Evolutionary conservation across 2,329 filamentous ascomycete species (phyloP), one percentile per base, ranked within the genome.

Genomic region (Colletotrichum sp.): DNA sequence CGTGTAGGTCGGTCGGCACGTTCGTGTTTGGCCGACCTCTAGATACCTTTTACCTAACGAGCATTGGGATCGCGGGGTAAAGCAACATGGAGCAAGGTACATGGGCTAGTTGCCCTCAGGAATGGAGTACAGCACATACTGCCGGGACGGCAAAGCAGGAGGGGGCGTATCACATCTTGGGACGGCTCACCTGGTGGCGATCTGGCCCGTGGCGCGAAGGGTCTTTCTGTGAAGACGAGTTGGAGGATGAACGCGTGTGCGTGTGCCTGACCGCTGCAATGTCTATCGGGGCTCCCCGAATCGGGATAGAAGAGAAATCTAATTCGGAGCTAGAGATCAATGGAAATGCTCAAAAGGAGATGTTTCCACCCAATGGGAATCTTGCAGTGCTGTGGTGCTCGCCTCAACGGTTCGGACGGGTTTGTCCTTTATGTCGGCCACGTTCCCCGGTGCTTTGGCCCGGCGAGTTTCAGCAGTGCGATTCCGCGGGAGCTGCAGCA

Each of bases 61-160:
- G 44, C 68, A 74, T 74, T 36, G 34, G 44, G 19, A 72, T 55
- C n/a, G 63, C 55, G 63, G 32, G 32, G 44, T 66, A 63, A 63
- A 75, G 25, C 22, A 39, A 39, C 36, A 32, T 25, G 60, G 25
- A 30, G 52, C 63, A 68, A 57, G 57, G 25, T 55, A 75, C 39
- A 68, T 57, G 55, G 16, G 25, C 64, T 30, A 44, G 64, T 36
- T 73, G 73, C 6, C 64, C 70, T 65, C 16, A 27, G 57, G 44
- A 72, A 73, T 75, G 70, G 73, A 68, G 59, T 68, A 73, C 48
- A 76, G 74, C 34, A 74, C 74, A 74, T 73, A 74, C 28, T 65
- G 48, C 59, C 44, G 59, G 70, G 64, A 73, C 44, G 59, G 48
- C 59, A 57, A 52, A 30, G 25, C n/a, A 57, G 30, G 59, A 64